Conservation (phyloP, 2,329 filamentous ascomycete species). For the Talaromyces islandicus region DNA sequence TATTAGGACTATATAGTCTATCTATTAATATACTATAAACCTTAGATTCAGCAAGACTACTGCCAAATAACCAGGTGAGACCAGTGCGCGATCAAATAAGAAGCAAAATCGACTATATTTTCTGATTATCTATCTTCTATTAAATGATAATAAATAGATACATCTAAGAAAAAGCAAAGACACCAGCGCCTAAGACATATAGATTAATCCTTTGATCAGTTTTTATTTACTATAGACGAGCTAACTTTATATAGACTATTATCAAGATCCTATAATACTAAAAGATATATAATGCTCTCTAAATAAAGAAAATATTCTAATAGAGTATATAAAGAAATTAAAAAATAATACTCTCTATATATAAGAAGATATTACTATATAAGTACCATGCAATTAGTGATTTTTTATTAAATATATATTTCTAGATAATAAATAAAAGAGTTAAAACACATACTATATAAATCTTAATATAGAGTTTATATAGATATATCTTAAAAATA, state of each 20-base stretch:
- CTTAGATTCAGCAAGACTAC: neutral
- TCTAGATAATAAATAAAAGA: constrained; percentile 1
- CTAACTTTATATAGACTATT: constrained; percentile 8
- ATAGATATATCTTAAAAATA: neutral
- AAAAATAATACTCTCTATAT: constrained; percentile 7
- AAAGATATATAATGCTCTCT: neutral
- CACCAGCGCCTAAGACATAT: constrained; percentile 13
- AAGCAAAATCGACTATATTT: constrained; percentile 15
- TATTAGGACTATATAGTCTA: constrained; percentile 20
- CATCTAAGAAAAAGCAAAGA: constrained; percentile 20
- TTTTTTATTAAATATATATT: constrained; percentile 4
- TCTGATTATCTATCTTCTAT: constrained; percentile 14
- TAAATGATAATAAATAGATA: constrained; percentile 24
- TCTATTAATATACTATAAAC: constrained; percentile 15
- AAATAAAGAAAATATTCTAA: constrained; percentile 12
- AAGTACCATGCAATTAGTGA: constrained; percentile 12
- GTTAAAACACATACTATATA: constrained; percentile 5
- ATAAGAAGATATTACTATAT: constrained; percentile 11
- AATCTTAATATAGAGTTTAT: constrained; percentile 7
- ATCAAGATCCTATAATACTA: constrained; percentile 6
- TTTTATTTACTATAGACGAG: constrained; percentile 14
- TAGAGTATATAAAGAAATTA: constrained; percentile 8
- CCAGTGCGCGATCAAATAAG: constrained; percentile 18
- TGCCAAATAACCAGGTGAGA: constrained; percentile 8
- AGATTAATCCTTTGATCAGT: constrained; percentile 17